These are phyloP conservation scores for Torulaspora gathmanii DNA, from an alignment of 805 yeast genomes.

Conservation along the genomic window DNA sequence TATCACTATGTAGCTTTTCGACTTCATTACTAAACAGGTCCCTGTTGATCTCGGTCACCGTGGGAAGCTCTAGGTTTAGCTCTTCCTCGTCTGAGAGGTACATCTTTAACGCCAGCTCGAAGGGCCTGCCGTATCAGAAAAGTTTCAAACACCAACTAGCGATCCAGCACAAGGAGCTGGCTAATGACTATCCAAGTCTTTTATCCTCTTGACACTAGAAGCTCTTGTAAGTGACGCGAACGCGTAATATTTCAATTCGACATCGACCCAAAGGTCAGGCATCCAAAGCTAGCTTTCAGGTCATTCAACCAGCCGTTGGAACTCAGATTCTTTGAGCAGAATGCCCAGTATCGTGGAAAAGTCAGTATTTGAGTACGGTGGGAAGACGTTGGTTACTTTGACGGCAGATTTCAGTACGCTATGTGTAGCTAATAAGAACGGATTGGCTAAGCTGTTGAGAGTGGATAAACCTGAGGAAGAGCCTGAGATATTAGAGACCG, in stretches of 20 bases:
- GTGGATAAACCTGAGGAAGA: conserved; percentile 49
- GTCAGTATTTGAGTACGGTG: conserved; percentile 32
- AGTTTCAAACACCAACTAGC: too few species aligned
- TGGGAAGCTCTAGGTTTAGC: conserved; percentile 25
- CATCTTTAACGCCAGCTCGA: conserved; percentile 12
- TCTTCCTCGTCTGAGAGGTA: conserved; percentile 26
- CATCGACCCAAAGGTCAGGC: neutral
- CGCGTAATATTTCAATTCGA: neutral
- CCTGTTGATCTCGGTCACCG: conserved; percentile 26
- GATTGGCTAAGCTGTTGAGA: conserved; percentile 50
- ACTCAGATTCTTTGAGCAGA: neutral
- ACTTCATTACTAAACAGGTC: conserved; percentile 26
- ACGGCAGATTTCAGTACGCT: conserved; percentile 35
- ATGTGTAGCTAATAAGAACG: conserved; percentile 50
- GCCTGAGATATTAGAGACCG: conserved; percentile 54
- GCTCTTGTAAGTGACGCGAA: neutral
- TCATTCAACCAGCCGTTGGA: neutral
- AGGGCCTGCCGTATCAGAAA: too few species aligned
- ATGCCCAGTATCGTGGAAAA: conserved; percentile 20
- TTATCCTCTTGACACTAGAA: neutral
- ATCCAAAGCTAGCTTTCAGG: neutral
- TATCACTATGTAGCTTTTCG: conserved; percentile 11
- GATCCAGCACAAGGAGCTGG: too few species aligned
- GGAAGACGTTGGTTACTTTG: conserved; percentile 27
- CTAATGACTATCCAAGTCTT: neutral